Evolutionary conservation across 306 rosid species (phyloP).

Genomic region (Malus asiatica): DNA sequence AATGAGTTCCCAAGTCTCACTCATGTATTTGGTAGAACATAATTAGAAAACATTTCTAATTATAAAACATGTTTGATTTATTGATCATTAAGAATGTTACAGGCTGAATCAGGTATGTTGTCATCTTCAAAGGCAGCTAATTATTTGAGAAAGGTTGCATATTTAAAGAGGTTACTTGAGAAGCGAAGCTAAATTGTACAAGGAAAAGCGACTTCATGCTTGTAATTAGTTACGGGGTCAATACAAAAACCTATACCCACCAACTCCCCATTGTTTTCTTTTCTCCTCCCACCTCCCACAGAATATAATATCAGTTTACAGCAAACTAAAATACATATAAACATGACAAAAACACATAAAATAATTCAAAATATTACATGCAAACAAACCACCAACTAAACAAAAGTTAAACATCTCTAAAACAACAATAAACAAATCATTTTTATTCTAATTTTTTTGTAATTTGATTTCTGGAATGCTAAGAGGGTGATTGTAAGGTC

Average conservation of each 20-base stretch:
- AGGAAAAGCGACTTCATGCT: conserved; percentile 78
- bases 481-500: conserved; percentile 40
- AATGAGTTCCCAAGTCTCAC: neutral
- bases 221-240: conserved; percentile 80
- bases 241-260: conserved; percentile 19
- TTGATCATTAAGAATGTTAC: neutral
- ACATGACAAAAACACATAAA: neutral
- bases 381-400: neutral
- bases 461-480: conserved; percentile 12
- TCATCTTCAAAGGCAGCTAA: conserved; percentile 47
- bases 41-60: neutral
- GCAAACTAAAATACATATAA: neutral
- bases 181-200: conserved; percentile 45
- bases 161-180: conserved; percentile 54
- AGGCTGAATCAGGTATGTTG: conserved; percentile 37
- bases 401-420: neutral
- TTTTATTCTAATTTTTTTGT: neutral
- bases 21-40: conserved; percentile 2
- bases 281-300: neutral
- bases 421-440: neutral
- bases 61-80: neutral
- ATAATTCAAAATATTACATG: neutral
- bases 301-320: neutral
- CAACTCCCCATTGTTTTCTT: neutral
- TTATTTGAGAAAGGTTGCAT: conserved; percentile 32